These are phyloP conservation scores for Rutstroemia sp. DNA, from an alignment of 2,329 filamentous ascomycete species.

Conservation along the genomic window DNA sequence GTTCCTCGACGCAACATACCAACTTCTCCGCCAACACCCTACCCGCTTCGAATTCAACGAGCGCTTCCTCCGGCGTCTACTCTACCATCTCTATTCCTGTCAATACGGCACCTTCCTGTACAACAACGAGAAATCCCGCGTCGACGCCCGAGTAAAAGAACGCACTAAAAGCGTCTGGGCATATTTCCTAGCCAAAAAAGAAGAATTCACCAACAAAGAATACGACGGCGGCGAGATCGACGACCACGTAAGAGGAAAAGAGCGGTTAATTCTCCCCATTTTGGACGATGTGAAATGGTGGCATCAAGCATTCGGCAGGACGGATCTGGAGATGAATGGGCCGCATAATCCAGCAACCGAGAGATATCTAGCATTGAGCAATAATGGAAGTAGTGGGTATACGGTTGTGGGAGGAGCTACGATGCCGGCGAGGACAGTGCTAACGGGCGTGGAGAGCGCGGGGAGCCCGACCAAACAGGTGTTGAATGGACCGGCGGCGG, in stretches of 20 bases:
- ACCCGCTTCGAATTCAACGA: slow-evolving; percentile 95
- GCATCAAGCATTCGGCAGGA: slow-evolving; percentile 78
- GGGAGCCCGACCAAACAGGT: slow-evolving; percentile 18
- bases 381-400: slow-evolving; percentile 4
- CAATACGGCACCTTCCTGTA: slow-evolving; percentile 96
- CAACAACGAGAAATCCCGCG: slow-evolving; percentile 86
- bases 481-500: slow-evolving; percentile 27
- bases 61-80: slow-evolving; percentile 76
- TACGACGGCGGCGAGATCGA: slow-evolving; percentile 67
- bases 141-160: slow-evolving; percentile 60
- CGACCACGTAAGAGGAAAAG: slow-evolving; percentile 70
- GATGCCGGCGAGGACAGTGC: neutral
- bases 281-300: slow-evolving; percentile 85
- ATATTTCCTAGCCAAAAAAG: slow-evolving; percentile 76
- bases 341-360: slow-evolving; percentile 44
- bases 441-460: neutral
- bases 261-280: slow-evolving; percentile 76
- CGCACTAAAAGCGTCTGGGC: slow-evolving; percentile 88
- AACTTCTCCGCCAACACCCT: slow-evolving; percentile 77
- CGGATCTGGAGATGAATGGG: slow-evolving; percentile 89
- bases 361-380: slow-evolving; percentile 16
- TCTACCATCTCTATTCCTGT: slow-evolving; percentile 92
- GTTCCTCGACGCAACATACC: slow-evolving; percentile 90
- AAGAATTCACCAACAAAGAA: slow-evolving; percentile 74
- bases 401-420: neutral